Base-by-base conservation (phyloP, 176 grass and related monocot genomes). In the Pontederia paniculata region DNA sequence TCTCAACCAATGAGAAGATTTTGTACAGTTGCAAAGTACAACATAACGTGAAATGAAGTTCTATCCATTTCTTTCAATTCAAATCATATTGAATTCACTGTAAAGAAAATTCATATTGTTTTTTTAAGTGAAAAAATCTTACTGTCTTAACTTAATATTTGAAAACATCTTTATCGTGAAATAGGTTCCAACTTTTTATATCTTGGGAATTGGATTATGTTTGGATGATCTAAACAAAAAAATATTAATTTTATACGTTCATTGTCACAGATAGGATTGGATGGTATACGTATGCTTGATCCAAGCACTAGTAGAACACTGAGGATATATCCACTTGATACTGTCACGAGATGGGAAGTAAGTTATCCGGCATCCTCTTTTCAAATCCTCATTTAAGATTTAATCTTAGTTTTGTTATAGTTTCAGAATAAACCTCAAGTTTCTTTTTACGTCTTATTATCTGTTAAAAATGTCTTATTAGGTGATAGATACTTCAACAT, bases 201-300 rank as follows among this genome's bases (percentile, higher is more conserved):
- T 16, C 1, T 51, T 51, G 14, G 17, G 14, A n/a, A n/a, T n/a
- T 51, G 48, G 16, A n/a, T n/a, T 51, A n/a, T 14, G 14, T 51
- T 51, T 16, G 16, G 14, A 1, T 72, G 25, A 55, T 45, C 46
- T 51, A 10, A 22, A 17, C 7, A 54, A 7, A 45, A 42, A 17
- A 4, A 9, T 20, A 45, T n/a, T 52, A 12, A 54, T 55, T 15
- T 44, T 55, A 10, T 64, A 52, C 13, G 13, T 84, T 71, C 74
- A 11, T 22, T 48, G n/a, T 22, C 79, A 63, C 68, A 97, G 91
- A 71, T 97, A 74, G 91, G 91, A 70, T 79, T 97, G 79, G 91
- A 97, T 90, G 91, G 91, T 57, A 97, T 97, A 63, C 80, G 81
- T 54, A 97, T 97, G 86, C 91, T 97, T 55, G 91, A 97, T 76